Evolutionary conservation across 345 rosid species (phyloP), one percentile per base, ranked within the genome.

Genomic region (Gossypium arboreum): DNA sequence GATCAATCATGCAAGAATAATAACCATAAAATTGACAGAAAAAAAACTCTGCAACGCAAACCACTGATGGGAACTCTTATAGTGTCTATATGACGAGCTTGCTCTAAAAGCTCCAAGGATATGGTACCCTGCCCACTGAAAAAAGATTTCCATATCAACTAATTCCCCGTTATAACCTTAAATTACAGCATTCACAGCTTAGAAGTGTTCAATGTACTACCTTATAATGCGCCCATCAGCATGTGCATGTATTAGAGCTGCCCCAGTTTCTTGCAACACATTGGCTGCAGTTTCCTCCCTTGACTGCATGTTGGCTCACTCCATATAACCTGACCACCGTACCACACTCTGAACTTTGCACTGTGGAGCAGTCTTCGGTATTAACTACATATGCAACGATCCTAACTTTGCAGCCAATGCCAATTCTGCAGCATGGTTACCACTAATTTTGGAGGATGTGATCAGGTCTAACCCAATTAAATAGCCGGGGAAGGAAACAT

Each of bases 361-460:
- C 57, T 83, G 86, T 29, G 97, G 97, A 79, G 98, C 98, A 83
- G 84, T 89, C 82, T 89, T 87, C 0, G 97, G 98, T 76, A 94
- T 79, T 79, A 77, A 92, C 94, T 65, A 91, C 79, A 73, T 84
- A 85, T 10, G 97, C 92, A 0, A 93, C 89, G 59, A 92, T 87
- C 18, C 92, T 89, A 47, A 56, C 68, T 87, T 92, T 52, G 98
- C 97, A 78, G 98, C 98, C 86, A 94, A 84, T 51, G 97, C 79
- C 86, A 94, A 85, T 29, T 97, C 97, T 67, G 97, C 98, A 81
- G 98, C 97, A 85, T 94, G 98, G 83, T 92, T 92, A 25, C 98
- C 97, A 69, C 97, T 94, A 80, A 79, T 77, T 75, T 76, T 44
- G 76, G 43, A 75, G 72, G 39, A 80, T 25, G 54, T 2, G 9